Conservation (phyloP, 139 green algal genomes). For the Desmodesmus armatus region DNA sequence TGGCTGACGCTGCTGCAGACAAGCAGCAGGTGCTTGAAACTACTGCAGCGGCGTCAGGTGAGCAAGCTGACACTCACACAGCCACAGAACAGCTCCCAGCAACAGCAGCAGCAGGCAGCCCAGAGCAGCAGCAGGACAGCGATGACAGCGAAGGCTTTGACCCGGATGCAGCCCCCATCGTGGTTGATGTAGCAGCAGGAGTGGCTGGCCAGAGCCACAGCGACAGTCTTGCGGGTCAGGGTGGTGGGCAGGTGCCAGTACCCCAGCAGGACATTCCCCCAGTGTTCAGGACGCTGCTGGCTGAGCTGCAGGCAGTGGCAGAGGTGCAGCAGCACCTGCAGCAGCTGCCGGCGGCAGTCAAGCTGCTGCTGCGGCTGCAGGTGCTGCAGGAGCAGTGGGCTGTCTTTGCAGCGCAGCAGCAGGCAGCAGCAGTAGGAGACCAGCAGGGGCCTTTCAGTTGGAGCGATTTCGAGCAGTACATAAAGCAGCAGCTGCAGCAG, state of each 20-base stretch:
- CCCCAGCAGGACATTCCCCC: slow-evolving; percentile 22
- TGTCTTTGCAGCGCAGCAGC: slow-evolving; percentile 50
- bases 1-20: no score
- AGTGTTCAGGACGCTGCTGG: slow-evolving; percentile 43
- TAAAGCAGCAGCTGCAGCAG: slow-evolving; percentile 45
- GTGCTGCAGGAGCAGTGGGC: slow-evolving; percentile 56
- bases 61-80: no score
- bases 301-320: slow-evolving; percentile 32
- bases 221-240: no score
- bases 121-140: neutral
- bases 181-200: no score
- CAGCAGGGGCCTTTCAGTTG: slow-evolving; percentile 46
- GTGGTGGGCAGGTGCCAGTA: neutral
- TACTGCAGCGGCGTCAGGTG: neutral
- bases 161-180: no score
- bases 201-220: no score
- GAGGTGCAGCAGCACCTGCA: slow-evolving; percentile 40
- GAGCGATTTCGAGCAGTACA: slow-evolving; percentile 45
- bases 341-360: slow-evolving; percentile 11
- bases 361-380: slow-evolving; percentile 26
- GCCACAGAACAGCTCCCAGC: no score
- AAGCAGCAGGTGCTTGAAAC: neutral
- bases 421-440: slow-evolving; percentile 39
- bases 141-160: no score
- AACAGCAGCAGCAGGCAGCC: neutral